Base-by-base conservation (phyloP, 2,329 filamentous ascomycete species). In the Orbilia javanica region DNA sequence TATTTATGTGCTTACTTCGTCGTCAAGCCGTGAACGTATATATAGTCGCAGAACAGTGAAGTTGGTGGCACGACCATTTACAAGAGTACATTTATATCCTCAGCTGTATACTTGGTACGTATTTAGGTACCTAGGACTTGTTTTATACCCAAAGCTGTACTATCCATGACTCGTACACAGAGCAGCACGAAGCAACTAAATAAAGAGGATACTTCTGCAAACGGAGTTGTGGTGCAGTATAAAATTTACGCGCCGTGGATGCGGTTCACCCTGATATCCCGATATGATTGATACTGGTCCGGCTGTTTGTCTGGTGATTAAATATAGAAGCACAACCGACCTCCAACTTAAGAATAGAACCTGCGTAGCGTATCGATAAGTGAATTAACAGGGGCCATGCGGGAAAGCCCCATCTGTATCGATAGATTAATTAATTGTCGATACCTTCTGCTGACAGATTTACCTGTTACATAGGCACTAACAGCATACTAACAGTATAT, bases 11-110 rank as follows among this genome's bases (percentile, higher is more conserved):
- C 2, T 11, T 18, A 2, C 7, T n/a, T 10, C 6, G 52, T 52
- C 10, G 22, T 52, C 48, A 22, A 52, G 29, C 15, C 29, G 18
- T 20, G 22, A 25, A 53, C 20, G 22, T 25, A 53, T 29, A 10
- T 10, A 44, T 44, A 1, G 42, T 50, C 29, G 29, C n/a, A 10
- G 22, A 10, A 2, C 1, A 31, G n/a, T 27, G 31, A 55, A 4
- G 20, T 60, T 60, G 20, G 55, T 27, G 55, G 55, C 55, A 60
- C 55, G n/a, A 34, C n/a, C n/a, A n/a, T n/a, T n/a, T n/a, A n/a
- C n/a, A n/a, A n/a, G n/a, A n/a, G n/a, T n/a, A n/a, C n/a, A 25
- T 42, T 55, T 60, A 31, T 60, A 60, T 60, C 31, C 42, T 60
- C 2, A 60, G 53, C 53, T 25, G 18, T n/a, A n/a, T n/a, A n/a